phyloP scores from a whole-genome alignment of 2,329 filamentous ascomycete genomes.

The Fusarium agapanthi region DNA sequence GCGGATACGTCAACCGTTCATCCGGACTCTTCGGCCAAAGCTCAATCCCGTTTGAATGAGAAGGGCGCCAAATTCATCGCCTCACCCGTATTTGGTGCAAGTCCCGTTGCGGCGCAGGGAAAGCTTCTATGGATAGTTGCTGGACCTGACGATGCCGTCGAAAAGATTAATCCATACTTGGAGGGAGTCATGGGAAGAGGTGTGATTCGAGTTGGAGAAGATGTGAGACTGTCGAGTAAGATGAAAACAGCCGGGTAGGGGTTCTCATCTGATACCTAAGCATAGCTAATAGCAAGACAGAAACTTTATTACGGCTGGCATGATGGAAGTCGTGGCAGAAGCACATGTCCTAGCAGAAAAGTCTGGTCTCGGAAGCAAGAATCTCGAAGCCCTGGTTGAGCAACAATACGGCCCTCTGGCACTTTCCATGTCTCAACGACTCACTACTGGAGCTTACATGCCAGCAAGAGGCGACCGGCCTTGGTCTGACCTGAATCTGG shows the following conservation, averaged over 20 bases:
- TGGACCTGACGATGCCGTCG: slow-evolving; percentile 49
- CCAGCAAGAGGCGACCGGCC: slow-evolving; percentile 49
- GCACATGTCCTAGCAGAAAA: slow-evolving; percentile 60
- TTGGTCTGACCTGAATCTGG: slow-evolving; percentile 59
- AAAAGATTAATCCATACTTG: slow-evolving; percentile 50
- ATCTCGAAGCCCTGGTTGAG: slow-evolving; percentile 55
- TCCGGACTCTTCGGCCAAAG: slow-evolving; percentile 50
- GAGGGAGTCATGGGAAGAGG: slow-evolving; percentile 53
- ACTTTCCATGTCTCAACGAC: slow-evolving; percentile 48
- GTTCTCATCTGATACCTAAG: accelerated
- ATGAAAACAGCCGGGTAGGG: slow-evolving; percentile 58
- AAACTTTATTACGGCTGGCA: slow-evolving; percentile 58
- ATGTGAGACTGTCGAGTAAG: slow-evolving; percentile 54
- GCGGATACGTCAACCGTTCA: slow-evolving; percentile 62
- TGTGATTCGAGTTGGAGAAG: slow-evolving; percentile 53
- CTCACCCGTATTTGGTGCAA: slow-evolving; percentile 60
- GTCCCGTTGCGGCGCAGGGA: slow-evolving; percentile 56
- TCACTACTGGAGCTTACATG: slow-evolving; percentile 51
- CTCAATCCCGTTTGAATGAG: slow-evolving; percentile 41
- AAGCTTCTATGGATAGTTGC: slow-evolving; percentile 57
- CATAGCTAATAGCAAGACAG: slow-evolving; percentile 35
- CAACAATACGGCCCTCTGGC: slow-evolving; percentile 51
- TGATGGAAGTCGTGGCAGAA: slow-evolving; percentile 60
- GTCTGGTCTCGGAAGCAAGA: slow-evolving; percentile 50
- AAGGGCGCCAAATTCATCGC: slow-evolving; percentile 52